Evolutionary conservation across 2,329 filamentous ascomycete species (phyloP).

Genomic region (Arachnopeziza araneosa): DNA sequence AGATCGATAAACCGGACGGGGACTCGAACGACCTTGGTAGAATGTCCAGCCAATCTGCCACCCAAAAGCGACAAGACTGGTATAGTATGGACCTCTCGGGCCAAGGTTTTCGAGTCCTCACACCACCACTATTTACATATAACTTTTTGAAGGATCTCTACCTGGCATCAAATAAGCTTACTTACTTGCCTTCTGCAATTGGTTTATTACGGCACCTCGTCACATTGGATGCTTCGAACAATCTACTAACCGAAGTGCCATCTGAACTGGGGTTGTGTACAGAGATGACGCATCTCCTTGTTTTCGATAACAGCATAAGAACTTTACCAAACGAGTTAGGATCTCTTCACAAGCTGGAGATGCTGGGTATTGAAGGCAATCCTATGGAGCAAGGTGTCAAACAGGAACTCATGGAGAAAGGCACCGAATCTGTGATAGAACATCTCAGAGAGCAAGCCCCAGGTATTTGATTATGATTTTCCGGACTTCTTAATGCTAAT

Average conservation of each 20-base stretch:
- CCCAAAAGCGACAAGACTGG: conserved; percentile 75
- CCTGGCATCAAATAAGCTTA: conserved; percentile 87
- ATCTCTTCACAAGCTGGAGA: conserved; percentile 80
- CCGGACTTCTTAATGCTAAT: not conserved
- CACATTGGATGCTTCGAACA: conserved; percentile 82
- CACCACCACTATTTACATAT: conserved; percentile 77
- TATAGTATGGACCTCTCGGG: conserved; percentile 90
- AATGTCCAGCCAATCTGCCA: conserved; percentile 60
- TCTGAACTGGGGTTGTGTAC: conserved; percentile 96
- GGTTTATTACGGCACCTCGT: conserved; percentile 76
- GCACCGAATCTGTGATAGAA: conserved; percentile 78
- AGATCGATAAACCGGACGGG: conserved; percentile 42
- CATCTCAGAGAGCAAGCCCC: conserved; percentile 79
- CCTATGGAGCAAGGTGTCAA: conserved; percentile 72
- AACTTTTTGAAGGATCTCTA: conserved; percentile 87
- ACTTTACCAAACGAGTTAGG: conserved; percentile 82
- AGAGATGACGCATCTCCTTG: conserved; percentile 74
- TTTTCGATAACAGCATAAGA: conserved; percentile 87
- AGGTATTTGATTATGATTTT: conserved; percentile 51
- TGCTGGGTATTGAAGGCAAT: conserved; percentile 89
- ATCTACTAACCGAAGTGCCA: conserved; percentile 75
- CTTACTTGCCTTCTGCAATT: conserved; percentile 71
- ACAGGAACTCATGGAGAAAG: conserved; percentile 77
- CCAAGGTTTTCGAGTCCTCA: conserved; percentile 83
- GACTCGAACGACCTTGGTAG: conserved; percentile 50